phyloP scores from a whole-genome alignment of 257 asterid species.

The Orobanche coerulescens region DNA sequence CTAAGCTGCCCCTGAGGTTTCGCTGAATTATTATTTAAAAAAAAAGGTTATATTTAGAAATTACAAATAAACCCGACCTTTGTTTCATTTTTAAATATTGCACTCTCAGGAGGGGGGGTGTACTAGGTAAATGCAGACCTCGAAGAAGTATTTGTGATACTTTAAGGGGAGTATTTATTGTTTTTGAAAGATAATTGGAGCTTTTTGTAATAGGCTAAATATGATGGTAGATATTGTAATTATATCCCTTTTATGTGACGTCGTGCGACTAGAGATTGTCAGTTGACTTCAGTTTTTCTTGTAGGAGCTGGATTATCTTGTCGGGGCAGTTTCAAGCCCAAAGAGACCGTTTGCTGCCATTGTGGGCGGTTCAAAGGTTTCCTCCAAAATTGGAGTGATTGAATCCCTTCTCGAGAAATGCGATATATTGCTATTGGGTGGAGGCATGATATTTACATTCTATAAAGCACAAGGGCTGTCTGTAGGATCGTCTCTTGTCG shows the following conservation, averaged over 20 bases:
- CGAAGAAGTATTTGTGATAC: not conserved
- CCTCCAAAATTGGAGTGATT: conserved; percentile 82
- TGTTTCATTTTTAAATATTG: not conserved
- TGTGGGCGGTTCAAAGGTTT: conserved; percentile 93
- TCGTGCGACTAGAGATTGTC: not conserved
- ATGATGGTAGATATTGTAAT: not conserved
- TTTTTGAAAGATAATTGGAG: not conserved
- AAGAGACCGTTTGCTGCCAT: conserved; percentile 83
- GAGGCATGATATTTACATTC: conserved; percentile 90
- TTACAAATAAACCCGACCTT: not conserved
- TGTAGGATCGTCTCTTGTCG: conserved; percentile 87
- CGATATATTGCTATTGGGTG: conserved; percentile 70
- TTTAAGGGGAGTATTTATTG: not conserved
- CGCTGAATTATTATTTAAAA: not conserved
- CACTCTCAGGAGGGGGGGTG: not conserved
- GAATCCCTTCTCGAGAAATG: conserved; percentile 77
- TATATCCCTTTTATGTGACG: not conserved
- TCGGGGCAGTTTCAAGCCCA: conserved; percentile 75
- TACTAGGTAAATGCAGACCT: not conserved
- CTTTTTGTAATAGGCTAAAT: no score
- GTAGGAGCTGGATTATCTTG: conserved; percentile 81
- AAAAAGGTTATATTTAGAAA: no score
- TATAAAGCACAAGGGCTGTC: conserved; percentile 87
- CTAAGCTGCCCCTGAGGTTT: not conserved
- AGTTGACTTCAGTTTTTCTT: conserved; percentile 2